Base-by-base conservation (phyloP, 768 basidiomycete genomes). In the Boletus bicolor region DNA sequence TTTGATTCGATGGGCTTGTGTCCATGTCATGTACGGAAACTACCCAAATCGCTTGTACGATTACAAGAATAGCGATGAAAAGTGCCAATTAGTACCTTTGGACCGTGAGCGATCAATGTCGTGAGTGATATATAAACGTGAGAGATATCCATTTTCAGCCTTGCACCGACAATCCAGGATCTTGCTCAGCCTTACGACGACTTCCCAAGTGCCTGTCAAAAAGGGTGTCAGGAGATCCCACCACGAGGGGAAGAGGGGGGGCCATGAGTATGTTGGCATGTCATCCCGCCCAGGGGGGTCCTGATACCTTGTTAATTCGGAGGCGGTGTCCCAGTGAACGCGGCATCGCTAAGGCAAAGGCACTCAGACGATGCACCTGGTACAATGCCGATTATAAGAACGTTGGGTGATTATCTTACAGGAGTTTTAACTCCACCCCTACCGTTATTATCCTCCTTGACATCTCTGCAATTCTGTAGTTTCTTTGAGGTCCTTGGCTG, bases 361-460 rank as follows among this genome's bases (percentile, higher is more conserved):
- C 62, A 64, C 54, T 59, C 58, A 53, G 50, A 24, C 61, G 59
- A 55, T 63, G 54, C 66, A 63, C 57, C 66, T 70, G 51, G 57
- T 51, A 64, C 62, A 62, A 68, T 61, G 58, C 68, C 68, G 71
- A 63, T 71, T 73, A 71, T 71, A 71, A 71, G 70, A 62, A 63
- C 63, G 44, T 64, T 63, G 62, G 53, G 60, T 64, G 70, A 72
- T 70, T 59, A 66, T 73, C 66, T 72, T 65, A 69, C 57, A 58
- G 53, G 63, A 73, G 70, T 69, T 62, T 64, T 72, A 71, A 73
- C 70, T 72, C 70, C 70, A 73, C 68, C 60, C 61, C 62, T 71
- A 58, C 71, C 53, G 59, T 57, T 55, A 64, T 67, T 57, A 60
- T 55, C 58, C 57, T 61, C 63, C 58, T 51, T 55, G 50, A 63